A percentile compares a stretch with the other conserved stretches of the same genome.
These are phyloP conservation scores for Cajanus cajan DNA, from an alignment of 306 rosid genomes.

Conservation along the genomic window DNA sequence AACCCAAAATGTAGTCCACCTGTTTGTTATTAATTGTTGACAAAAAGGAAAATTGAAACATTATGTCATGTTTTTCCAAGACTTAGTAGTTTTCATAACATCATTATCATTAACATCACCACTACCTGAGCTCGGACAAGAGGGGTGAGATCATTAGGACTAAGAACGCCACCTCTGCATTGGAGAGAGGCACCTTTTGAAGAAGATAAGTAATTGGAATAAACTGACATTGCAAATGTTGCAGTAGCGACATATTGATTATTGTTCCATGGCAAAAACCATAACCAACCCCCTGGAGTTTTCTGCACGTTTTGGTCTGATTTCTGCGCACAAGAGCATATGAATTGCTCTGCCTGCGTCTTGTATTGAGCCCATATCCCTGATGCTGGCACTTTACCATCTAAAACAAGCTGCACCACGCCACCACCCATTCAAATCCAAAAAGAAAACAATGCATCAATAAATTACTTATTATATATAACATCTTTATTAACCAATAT, in stretches of 20 bases:
- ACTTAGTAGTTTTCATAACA: neutral
- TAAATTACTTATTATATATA: neutral
- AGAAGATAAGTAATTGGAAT: constrained; percentile 45
- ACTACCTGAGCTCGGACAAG: constrained; percentile 53
- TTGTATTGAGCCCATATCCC: constrained; percentile 48
- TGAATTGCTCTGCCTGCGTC: constrained; percentile 49
- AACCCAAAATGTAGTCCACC: constrained; percentile 66
- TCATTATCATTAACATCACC: neutral
- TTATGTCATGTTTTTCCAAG: neutral
- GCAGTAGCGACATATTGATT: constrained; percentile 56
- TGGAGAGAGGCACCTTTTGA: constrained; percentile 26
- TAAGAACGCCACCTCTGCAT: constrained; percentile 27
- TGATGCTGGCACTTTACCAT: constrained; percentile 30
- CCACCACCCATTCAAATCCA: neutral
- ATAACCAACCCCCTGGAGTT: constrained; percentile 49
- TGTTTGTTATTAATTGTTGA: neutral
- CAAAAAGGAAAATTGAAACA: neutral
- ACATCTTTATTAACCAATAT: too few species aligned
- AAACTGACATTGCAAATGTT: constrained; percentile 40
- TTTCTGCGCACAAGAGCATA: constrained; percentile 56
- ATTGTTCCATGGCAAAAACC: constrained; percentile 54
- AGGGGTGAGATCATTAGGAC: constrained; percentile 37
- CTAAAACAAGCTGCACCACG: constrained; percentile 50
- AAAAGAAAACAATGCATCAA: too few species aligned
- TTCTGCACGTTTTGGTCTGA: constrained; percentile 34